Base-by-base conservation (phyloP, 805 yeast species). In the Candida alai region DNA sequence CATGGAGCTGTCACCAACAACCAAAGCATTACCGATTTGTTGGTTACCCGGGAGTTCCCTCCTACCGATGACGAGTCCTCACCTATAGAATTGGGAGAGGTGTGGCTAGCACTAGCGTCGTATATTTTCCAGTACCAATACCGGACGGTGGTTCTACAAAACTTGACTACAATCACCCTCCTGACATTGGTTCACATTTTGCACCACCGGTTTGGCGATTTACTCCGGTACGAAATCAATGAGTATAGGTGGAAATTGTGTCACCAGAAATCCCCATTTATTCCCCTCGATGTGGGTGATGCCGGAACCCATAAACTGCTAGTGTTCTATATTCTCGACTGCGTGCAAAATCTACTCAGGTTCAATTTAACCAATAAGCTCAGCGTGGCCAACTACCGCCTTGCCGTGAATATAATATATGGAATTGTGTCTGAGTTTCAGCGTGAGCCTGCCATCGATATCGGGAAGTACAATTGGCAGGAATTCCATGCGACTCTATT, bases 211-310 rank as follows among this genome's bases (percentile, higher is more conserved):
- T 16, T 39, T 4, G 42, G 43, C 8, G 31, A 39, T 7, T 25
- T 45, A 3, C 40, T 40, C 15, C 18, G 45, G 5, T 48, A 39
- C 21, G 41, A 48, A 16, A 52, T 58, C 4, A 55, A 67, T 32
- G 71, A 65, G 36, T 54, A 53, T 47, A 55, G 56, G 34, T 67
- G 69, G 68, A 67, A 66, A 42, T 43, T 66, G 26, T 62, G 68
- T 22, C 73, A 64, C 37, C 72, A 67, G 35, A 52, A 48, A 32
- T 34, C 43, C 10, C 70, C 72, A 2, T 33, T 58, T 8, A 42
- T 67, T 3, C 66, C 67, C 23, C 41, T 42, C 17, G 49, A 48
- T 36, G 13, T 37, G 1, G 51, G 46, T 2, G 43, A 52, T 6
- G 45, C 43, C 16, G 58, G 56, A 2, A n/a, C n/a, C n/a, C 37